Conservation (phyloP, 495 filamentous ascomycete genomes). For the Cercophora newfieldiana region DNA sequence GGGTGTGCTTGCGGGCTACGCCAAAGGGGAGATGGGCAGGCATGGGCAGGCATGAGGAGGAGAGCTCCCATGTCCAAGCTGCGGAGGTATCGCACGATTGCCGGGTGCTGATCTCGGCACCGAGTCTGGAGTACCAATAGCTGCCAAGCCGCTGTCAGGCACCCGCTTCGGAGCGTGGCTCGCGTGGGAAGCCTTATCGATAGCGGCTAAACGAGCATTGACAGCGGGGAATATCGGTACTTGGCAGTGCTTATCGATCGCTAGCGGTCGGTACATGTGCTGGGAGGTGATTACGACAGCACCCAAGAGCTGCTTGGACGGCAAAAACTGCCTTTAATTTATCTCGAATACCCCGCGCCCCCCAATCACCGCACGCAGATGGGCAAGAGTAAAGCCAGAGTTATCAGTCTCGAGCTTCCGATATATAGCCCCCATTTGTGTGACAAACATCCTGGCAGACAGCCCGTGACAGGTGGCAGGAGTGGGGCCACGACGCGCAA, state of each 20-base stretch:
- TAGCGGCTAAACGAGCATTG: constrained; percentile 20
- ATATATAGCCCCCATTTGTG: constrained; percentile 10
- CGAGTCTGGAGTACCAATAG: constrained; percentile 15
- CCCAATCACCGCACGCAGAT: constrained; percentile 6
- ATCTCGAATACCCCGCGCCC: constrained; percentile 16
- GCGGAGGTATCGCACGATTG: constrained; percentile 15
- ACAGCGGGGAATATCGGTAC: constrained; percentile 13
- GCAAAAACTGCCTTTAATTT: constrained; percentile 26
- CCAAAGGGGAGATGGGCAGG: neutral
- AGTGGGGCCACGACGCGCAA: neutral
- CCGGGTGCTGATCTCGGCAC: constrained; percentile 8
- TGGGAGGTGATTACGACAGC: constrained; percentile 16
- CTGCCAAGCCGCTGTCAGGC: constrained; percentile 1
- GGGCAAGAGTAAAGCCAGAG: neutral
- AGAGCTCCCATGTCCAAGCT: neutral
- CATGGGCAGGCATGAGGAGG: neutral
- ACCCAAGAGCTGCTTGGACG: constrained; percentile 22
- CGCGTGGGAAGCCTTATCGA: constrained; percentile 6
- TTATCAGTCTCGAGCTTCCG: constrained; percentile 12
- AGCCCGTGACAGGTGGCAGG: neutral
- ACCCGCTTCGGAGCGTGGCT: neutral
- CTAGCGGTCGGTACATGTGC: constrained; percentile 14
- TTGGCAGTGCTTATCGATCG: constrained; percentile 7
- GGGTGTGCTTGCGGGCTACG: neutral
- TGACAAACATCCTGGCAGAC: neutral